A percentile compares a stretch with the other conserved stretches of the same genome.
phyloP scores from a whole-genome alignment of 2,329 filamentous ascomycete species.

The Aspergillus thermomutatus region DNA sequence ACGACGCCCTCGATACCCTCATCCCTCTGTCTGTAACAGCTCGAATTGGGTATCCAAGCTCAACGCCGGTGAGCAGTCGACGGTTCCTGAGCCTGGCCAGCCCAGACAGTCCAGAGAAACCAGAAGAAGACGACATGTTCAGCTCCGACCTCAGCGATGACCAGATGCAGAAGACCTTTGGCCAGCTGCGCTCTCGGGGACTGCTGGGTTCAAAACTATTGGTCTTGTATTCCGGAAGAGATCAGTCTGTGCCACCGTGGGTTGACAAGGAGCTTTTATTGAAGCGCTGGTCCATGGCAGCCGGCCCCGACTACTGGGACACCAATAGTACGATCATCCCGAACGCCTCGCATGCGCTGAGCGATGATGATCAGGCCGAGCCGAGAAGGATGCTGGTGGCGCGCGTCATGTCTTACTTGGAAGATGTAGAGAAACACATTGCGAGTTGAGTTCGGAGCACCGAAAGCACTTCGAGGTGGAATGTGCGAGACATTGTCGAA shows the following conservation, averaged over 20 bases:
- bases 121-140: slow-evolving; percentile 82
- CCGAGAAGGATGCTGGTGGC: background rate
- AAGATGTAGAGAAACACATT: background rate
- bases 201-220: slow-evolving; percentile 39
- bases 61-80: slow-evolving; percentile 50
- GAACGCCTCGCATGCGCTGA: background rate
- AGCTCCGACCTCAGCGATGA: slow-evolving; percentile 69
- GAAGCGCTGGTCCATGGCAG: slow-evolving; percentile 41
- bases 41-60: background rate
- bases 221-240: slow-evolving; percentile 45
- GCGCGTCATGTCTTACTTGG: background rate
- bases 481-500: too few species aligned
- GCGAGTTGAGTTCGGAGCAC: background rate
- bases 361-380: background rate
- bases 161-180: slow-evolving; percentile 61
- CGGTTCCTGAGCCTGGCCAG: slow-evolving; percentile 58
- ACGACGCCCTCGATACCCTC: background rate
- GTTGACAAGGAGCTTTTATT: slow-evolving; percentile 46
- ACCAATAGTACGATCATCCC: slow-evolving; percentile 48
- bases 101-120: slow-evolving; percentile 49
- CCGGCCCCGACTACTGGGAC: slow-evolving; percentile 31
- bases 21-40: background rate
- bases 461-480: background rate
- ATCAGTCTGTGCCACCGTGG: slow-evolving; percentile 44
- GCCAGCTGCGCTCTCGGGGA: slow-evolving; percentile 40